Evolutionary conservation across 2,329 filamentous ascomycete genomes (phyloP).

Genomic region (Cytospora piceicola): DNA sequence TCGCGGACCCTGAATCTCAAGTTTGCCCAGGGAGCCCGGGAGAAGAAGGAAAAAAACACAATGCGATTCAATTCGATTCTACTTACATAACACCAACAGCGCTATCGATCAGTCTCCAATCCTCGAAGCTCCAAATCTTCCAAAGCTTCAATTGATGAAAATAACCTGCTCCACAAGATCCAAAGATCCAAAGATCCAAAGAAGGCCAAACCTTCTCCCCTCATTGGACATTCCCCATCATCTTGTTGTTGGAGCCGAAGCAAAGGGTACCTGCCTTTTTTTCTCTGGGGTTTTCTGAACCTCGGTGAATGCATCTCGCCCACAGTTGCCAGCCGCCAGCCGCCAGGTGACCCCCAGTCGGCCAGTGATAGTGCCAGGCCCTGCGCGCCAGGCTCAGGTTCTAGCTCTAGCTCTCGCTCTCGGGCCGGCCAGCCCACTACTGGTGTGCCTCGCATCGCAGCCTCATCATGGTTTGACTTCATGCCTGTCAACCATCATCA

Average conservation of each 20-base stretch:
- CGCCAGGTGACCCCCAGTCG: neutral
- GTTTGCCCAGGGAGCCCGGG: neutral
- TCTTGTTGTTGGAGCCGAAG: neutral
- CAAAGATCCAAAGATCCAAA: neutral
- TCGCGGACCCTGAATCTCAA: neutral
- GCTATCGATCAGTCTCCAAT: neutral
- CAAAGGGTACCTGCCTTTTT: neutral
- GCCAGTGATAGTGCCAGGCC: neutral
- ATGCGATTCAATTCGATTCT: neutral
- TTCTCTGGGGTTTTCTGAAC: too few species aligned
- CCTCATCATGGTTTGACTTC: slow-evolving; percentile 13
- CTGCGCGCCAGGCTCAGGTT: neutral
- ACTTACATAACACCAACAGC: neutral
- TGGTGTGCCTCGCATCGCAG: slow-evolving; percentile 1
- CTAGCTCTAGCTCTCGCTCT: neutral
- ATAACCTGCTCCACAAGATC: neutral
- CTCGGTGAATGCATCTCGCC: neutral
- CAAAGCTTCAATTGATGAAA: neutral
- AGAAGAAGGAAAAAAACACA: neutral
- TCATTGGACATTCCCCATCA: neutral
- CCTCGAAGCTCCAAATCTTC: neutral
- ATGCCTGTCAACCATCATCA: slow-evolving; percentile 14
- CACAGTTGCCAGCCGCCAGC: neutral
- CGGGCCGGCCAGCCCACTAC: neutral
- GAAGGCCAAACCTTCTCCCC: too few species aligned